Evolutionary conservation across 768 basidiomycete genomes (phyloP).

Genomic region (Butyriboletus loyo): DNA sequence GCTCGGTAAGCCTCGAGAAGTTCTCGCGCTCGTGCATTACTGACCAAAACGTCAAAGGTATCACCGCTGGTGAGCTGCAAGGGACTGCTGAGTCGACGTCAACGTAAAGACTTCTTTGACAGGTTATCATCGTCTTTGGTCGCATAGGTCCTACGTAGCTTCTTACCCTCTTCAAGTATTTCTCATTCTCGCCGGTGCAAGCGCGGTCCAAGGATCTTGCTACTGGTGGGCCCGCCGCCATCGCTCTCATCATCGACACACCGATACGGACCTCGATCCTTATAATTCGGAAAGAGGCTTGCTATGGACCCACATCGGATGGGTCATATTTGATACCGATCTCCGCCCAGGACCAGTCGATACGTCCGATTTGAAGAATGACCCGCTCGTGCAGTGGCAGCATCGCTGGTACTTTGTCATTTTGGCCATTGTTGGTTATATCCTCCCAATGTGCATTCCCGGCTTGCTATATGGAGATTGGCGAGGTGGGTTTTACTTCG

Average conservation of each 20-base stretch:
- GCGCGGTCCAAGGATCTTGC: conserved; percentile 84
- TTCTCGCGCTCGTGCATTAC: conserved; percentile 7
- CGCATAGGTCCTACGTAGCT: conserved; percentile 80
- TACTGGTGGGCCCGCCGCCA: conserved; percentile 86
- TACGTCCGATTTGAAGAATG: conserved; percentile 66
- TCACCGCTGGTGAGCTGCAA: conserved; percentile 44
- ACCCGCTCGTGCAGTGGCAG: conserved; percentile 73
- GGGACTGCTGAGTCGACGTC: not conserved
- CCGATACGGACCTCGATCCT: conserved; percentile 84
- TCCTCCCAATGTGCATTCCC: conserved; percentile 66
- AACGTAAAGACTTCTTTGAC: conserved; percentile 7
- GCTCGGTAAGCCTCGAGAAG: conserved; percentile 50
- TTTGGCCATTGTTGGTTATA: conserved; percentile 62
- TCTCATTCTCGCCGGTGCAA: conserved; percentile 71
- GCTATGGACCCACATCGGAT: conserved; percentile 78
- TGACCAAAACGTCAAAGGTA: conserved; percentile 34
- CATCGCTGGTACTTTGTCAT: conserved; percentile 70
- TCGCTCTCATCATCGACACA: conserved; percentile 80
- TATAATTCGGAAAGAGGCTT: conserved; percentile 79
- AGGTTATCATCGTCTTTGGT: conserved; percentile 86
- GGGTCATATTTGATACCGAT: conserved; percentile 78
- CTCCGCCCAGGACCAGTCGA: conserved; percentile 71
- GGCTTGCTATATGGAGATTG: conserved; percentile 74
- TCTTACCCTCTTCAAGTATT: conserved; percentile 66
- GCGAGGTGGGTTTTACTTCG: conserved; percentile 74